A percentile compares a stretch with the other conserved stretches of the same genome.
These are phyloP conservation scores for Eimeria tenella DNA, from an alignment of 169 alveolate species.

Conservation along the genomic window DNA sequence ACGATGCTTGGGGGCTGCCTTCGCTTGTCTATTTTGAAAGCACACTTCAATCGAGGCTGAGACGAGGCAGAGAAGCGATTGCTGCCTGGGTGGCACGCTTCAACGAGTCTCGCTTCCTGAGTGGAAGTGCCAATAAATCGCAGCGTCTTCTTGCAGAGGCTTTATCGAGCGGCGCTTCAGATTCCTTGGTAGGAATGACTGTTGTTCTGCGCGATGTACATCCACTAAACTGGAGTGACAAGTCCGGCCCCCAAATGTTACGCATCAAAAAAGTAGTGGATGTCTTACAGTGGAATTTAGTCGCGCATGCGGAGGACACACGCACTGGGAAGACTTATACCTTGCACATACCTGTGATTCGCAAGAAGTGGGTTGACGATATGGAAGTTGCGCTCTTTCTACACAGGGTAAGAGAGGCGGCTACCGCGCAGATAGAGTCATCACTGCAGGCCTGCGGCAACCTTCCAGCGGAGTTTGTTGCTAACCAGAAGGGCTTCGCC, in stretches of 20 bases:
- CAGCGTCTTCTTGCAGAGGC: slow-evolving; percentile 13
- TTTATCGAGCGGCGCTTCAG: background rate
- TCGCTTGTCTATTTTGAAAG: background rate
- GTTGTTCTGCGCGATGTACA: background rate
- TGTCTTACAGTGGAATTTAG: background rate
- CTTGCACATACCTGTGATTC: slow-evolving; percentile 1
- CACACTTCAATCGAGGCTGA: background rate
- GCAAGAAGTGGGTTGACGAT: background rate
- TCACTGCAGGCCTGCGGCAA: slow-evolving; percentile 21
- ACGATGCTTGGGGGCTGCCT: slow-evolving; percentile 12
- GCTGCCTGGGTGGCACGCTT: slow-evolving; percentile 30
- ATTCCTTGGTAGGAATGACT: background rate
- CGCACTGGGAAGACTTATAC: background rate
- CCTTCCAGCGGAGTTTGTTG: background rate
- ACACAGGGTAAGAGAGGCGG: background rate
- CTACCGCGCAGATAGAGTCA: background rate
- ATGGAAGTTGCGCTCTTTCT: background rate
- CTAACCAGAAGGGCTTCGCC: slow-evolving; percentile 12
- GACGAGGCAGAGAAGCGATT: background rate
- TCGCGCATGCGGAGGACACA: background rate
- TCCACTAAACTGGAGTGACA: background rate
- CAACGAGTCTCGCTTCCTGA: too few species aligned
- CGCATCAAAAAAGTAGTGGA: slow-evolving; percentile 6
- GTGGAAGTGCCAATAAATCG: background rate
- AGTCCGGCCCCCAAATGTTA: background rate